These are phyloP conservation scores for Immersiporthe knoxdaviesiana DNA, from an alignment of 2,329 filamentous ascomycete genomes.

Conservation along the genomic window DNA sequence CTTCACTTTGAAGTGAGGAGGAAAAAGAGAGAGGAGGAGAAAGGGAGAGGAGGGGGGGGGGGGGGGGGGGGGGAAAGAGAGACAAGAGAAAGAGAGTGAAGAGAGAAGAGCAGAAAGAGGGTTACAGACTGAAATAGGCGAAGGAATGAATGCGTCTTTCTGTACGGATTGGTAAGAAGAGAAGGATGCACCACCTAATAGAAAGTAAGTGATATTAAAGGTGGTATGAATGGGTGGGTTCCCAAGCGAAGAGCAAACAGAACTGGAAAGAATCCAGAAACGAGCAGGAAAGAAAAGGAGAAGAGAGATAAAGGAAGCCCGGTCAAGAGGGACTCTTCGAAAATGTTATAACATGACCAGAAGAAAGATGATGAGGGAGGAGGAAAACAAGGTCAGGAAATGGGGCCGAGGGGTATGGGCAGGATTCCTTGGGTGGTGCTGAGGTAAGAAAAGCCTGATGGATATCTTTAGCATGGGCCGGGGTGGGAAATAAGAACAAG, in stretches of 20 bases:
- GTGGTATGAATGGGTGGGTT: too few species aligned
- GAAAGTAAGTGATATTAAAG: background rate
- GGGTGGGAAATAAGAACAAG: background rate
- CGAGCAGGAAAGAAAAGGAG: background rate
- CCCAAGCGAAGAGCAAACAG: background rate
- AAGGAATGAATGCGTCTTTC: background rate
- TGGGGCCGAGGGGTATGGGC: background rate
- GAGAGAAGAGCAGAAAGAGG: background rate
- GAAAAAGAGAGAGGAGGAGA: background rate
- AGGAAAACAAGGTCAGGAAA: background rate
- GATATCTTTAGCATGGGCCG: constrained; percentile 15
- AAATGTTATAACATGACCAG: constrained; percentile 11
- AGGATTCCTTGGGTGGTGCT: constrained; percentile 10
- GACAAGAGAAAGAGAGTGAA: background rate
- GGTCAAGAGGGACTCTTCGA: background rate
- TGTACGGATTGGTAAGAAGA: background rate
- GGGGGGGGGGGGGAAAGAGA: background rate
- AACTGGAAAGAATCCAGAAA: background rate
- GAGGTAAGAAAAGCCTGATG: constrained; percentile 14
- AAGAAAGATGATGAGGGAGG: background rate
- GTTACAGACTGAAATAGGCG: background rate
- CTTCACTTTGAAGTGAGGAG: background rate
- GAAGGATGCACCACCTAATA: background rate
- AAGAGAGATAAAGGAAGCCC: background rate
- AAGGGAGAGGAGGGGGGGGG: background rate